A percentile compares a stretch with the other conserved stretches of the same genome.
These are phyloP conservation scores for Suillus placidus DNA, from an alignment of 768 basidiomycete genomes.

Conservation along the genomic window DNA sequence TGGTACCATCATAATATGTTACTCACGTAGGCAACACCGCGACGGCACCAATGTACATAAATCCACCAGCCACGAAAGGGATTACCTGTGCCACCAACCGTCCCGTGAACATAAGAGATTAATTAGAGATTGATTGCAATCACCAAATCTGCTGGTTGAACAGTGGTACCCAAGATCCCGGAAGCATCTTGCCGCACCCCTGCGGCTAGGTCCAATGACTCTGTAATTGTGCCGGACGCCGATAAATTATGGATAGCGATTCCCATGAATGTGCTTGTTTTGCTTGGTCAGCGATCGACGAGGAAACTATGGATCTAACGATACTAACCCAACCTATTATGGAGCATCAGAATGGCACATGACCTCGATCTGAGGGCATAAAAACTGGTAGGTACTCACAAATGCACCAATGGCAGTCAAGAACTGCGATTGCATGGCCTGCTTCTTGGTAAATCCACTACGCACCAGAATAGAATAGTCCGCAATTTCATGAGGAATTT, in stretches of 20 bases:
- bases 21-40: slow-evolving; percentile 89
- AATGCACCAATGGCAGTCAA: slow-evolving; percentile 91
- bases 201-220: slow-evolving; percentile 65
- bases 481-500: slow-evolving; percentile 97
- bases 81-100: slow-evolving; percentile 60
- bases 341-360: slow-evolving; percentile 23
- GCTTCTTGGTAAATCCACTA: slow-evolving; percentile 86
- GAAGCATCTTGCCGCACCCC: slow-evolving; percentile 74
- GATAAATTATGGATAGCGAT: slow-evolving; percentile 82
- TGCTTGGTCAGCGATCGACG: slow-evolving; percentile 11
- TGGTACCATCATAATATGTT: slow-evolving; percentile 9
- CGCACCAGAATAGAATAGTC: slow-evolving; percentile 93
- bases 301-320: neutral
- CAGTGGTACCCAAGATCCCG: slow-evolving; percentile 84
- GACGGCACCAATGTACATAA: slow-evolving; percentile 92
- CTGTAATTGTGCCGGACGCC: slow-evolving; percentile 44
- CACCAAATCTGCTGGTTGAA: slow-evolving; percentile 78
- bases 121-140: slow-evolving; percentile 19
- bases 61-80: slow-evolving; percentile 88
- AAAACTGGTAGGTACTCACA: slow-evolving; percentile 44
- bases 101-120: slow-evolving; percentile 19
- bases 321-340: slow-evolving; percentile 39
- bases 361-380: slow-evolving; percentile 7
- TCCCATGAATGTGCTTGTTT: slow-evolving; percentile 77
- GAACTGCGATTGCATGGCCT: slow-evolving; percentile 94